These are phyloP conservation scores for Triticum timopheevii DNA, from an alignment of 176 grass and related monocot species.

Conservation along the genomic window DNA sequence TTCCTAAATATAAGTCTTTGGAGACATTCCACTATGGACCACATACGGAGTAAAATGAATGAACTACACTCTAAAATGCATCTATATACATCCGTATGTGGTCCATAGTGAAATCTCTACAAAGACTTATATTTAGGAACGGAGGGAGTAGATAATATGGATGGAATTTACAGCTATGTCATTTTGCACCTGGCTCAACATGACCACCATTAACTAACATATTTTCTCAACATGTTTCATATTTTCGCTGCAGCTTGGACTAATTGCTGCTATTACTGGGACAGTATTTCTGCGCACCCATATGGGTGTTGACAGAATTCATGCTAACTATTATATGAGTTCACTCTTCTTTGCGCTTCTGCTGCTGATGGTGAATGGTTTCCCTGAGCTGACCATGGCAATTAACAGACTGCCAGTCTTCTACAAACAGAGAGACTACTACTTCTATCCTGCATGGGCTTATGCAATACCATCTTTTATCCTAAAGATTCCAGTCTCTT, in stretches of 20 bases:
- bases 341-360: slow-evolving; percentile 69
- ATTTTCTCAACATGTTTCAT: background rate
- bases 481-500: slow-evolving; percentile 72
- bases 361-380: slow-evolving; percentile 69
- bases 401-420: slow-evolving; percentile 65
- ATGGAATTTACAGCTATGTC: background rate
- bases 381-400: slow-evolving; percentile 73
- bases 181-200: background rate
- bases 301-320: slow-evolving; percentile 50
- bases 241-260: slow-evolving; percentile 44
- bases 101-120: too few species aligned
- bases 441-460: slow-evolving; percentile 89
- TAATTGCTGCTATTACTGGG: slow-evolving; percentile 53
- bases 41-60: too few species aligned
- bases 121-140: too few species aligned
- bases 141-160: background rate
- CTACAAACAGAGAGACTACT: slow-evolving; percentile 74
- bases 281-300: slow-evolving; percentile 67
- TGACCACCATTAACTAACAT: background rate
- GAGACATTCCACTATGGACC: too few species aligned
- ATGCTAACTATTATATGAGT: slow-evolving; percentile 76
- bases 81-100: too few species aligned
- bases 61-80: too few species aligned
- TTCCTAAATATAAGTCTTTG: too few species aligned
- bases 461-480: slow-evolving; percentile 72